A percentile compares a stretch with the other conserved stretches of the same genome.
Conservation (phyloP, 805 yeast genomes). For the Ogataea thermomethanolica region DNA sequence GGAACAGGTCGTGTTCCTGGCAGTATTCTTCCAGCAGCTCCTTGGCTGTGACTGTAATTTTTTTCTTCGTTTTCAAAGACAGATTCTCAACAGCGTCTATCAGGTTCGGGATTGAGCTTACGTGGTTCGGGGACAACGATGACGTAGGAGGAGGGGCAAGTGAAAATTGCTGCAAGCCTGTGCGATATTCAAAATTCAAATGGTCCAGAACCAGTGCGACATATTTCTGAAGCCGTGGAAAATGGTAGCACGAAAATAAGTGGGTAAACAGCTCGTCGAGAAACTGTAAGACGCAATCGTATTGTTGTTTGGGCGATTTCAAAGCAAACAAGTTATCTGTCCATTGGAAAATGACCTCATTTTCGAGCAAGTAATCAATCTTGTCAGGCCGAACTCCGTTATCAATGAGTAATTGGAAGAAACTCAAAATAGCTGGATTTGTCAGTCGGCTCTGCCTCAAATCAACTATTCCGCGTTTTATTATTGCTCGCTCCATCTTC, state of each 20-base stretch:
- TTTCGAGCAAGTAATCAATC: slow-evolving; percentile 18
- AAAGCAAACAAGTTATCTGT: slow-evolving; percentile 6
- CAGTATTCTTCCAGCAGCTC: slow-evolving; percentile 68
- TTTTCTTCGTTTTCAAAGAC: slow-evolving; percentile 14
- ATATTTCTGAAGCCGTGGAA: slow-evolving; percentile 9
- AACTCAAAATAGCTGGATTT: slow-evolving; percentile 2
- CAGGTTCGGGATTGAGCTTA: slow-evolving; percentile 9
- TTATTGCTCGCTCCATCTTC: slow-evolving; percentile 36
- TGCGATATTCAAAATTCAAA: slow-evolving; percentile 14
- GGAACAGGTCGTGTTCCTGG: slow-evolving; percentile 41
- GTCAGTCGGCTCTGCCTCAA: background rate
- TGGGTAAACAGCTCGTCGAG: slow-evolving; percentile 2
- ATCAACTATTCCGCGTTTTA: slow-evolving; percentile 50
- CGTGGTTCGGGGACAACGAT: background rate
- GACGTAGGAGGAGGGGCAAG: background rate
- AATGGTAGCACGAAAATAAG: slow-evolving; percentile 1
- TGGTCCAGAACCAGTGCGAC: slow-evolving; percentile 13
- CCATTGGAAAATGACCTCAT: slow-evolving; percentile 22
- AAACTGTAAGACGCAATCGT: slow-evolving; percentile 12
- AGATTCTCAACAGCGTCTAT: slow-evolving; percentile 4
- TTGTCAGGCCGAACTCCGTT: slow-evolving; percentile 9
- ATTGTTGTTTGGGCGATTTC: background rate
- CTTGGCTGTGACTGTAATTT: slow-evolving; percentile 45
- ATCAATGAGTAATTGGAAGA: slow-evolving; percentile 5
- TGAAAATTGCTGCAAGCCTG: slow-evolving; percentile 10